A percentile compares a stretch with the other conserved stretches of the same genome.
These are phyloP conservation scores for Chamaecyparis obtusa DNA, from an alignment of 75 land plant species.

Conservation along the genomic window DNA sequence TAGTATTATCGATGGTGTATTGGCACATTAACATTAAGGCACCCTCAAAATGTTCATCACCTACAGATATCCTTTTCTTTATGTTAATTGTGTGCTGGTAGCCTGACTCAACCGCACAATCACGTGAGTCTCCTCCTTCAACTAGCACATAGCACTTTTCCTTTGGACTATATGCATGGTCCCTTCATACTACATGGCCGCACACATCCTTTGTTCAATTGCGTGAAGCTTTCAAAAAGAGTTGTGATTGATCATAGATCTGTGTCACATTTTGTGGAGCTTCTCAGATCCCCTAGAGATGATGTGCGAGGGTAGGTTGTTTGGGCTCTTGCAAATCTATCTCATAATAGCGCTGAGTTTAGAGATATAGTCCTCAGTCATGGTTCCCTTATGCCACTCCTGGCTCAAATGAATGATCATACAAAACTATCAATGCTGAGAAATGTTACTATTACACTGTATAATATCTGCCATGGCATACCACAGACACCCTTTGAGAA, in stretches of 20 bases:
- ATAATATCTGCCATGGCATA: conserved; percentile 81
- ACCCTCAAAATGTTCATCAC: too few species aligned
- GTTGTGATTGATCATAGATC: conserved; percentile 66
- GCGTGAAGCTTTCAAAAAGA: too few species aligned
- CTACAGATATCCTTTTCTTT: too few species aligned
- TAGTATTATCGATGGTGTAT: too few species aligned
- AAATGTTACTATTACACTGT: conserved; percentile 80
- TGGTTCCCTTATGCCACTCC: conserved; percentile 68
- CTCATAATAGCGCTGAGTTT: conserved; percentile 66
- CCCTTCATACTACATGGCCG: too few species aligned
- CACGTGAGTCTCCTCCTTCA: too few species aligned
- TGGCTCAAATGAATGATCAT: conserved; percentile 60
- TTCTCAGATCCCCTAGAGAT: conserved; percentile 43
- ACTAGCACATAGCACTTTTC: too few species aligned
- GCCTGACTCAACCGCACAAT: too few species aligned
- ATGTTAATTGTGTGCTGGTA: too few species aligned
- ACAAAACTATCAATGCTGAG: conserved; percentile 77
- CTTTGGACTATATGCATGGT: too few species aligned
- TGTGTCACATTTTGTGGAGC: conserved; percentile 48
- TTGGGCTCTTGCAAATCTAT: conserved; percentile 83
- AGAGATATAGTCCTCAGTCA: conserved; percentile 61
- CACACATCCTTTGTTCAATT: too few species aligned
- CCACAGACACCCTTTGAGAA: conserved; percentile 77
- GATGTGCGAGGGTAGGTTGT: conserved; percentile 76
- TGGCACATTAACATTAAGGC: too few species aligned